Percentiles rank a stretch among this genome's conserved stretches.
phyloP scores from a whole-genome alignment of 768 basidiomycete genomes.

The Leccinum ochraceum region DNA sequence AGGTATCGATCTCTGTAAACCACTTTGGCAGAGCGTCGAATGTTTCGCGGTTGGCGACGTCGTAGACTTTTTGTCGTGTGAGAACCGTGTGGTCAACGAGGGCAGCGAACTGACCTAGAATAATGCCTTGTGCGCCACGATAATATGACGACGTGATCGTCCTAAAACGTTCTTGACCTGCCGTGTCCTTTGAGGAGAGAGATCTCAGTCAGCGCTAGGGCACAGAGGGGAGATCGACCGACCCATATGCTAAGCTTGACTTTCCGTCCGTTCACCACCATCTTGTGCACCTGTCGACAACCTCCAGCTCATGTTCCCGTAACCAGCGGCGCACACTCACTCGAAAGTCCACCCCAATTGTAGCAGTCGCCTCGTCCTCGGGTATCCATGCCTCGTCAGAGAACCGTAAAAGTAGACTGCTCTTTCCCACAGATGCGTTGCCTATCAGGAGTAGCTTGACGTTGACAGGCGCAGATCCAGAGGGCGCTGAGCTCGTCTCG shows the following conservation, averaged over 20 bases:
- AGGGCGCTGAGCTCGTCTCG: conserved; percentile 24
- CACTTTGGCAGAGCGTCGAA: conserved; percentile 95
- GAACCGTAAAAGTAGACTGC: conserved; percentile 89
- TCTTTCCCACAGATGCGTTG: conserved; percentile 91
- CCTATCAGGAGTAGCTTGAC: conserved; percentile 85
- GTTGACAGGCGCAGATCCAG: conserved; percentile 47
- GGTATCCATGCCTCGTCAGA: conserved; percentile 95
- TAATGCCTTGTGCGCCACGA: conserved; percentile 82
- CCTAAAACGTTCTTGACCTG: conserved; percentile 95
- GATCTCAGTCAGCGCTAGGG: neutral
- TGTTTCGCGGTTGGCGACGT: conserved; percentile 88
- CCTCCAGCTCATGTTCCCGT: neutral
- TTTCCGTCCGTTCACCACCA: conserved; percentile 79
- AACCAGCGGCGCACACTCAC: conserved; percentile 45
- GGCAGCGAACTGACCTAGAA: conserved; percentile 51
- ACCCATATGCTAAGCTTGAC: conserved; percentile 98
- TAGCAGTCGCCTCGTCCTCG: conserved; percentile 85
- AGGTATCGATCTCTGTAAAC: conserved; percentile 92
- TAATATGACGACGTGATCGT: conserved; percentile 97
- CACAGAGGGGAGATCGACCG: conserved; percentile 26
- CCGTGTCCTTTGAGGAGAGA: conserved; percentile 66
- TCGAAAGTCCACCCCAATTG: conserved; percentile 84
- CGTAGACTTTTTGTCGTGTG: conserved; percentile 67
- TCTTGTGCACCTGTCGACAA: conserved; percentile 71
- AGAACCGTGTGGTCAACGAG: neutral